Percentiles rank a stretch among this genome's conserved stretches.
Conservation (phyloP, 1,284 basidiomycete genomes). For the Meripilus lineatus region DNA sequence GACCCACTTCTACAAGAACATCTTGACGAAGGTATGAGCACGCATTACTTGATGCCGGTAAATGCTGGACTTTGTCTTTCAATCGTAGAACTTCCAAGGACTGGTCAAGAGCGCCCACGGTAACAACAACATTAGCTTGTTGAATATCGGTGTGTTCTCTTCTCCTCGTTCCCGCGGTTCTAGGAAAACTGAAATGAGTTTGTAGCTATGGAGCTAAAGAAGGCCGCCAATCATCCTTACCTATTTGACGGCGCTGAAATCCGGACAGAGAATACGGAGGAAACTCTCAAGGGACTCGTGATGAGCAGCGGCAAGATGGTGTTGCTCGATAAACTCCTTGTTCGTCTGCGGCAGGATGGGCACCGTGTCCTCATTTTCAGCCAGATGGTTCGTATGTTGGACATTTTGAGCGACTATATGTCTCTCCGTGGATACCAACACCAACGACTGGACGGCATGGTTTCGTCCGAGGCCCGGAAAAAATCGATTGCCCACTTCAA, state of each 20-base stretch:
- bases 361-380: conserved; percentile 98
- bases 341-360: conserved; percentile 84
- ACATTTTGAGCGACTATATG: conserved; percentile 99
- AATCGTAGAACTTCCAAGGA: conserved; percentile 81
- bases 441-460: conserved; percentile 73
- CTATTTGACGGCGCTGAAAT: conserved; percentile 95
- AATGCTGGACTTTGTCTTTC: conserved; percentile 7
- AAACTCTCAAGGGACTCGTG: conserved; percentile 91
- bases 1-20: conserved; percentile 99
- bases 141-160: conserved; percentile 79
- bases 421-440: conserved; percentile 79
- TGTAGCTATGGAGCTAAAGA: conserved; percentile 92
- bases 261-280: conserved; percentile 71
- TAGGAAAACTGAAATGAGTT: conserved; percentile 6
- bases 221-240: conserved; percentile 97
- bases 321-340: conserved; percentile 90
- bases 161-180: neutral
- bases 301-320: conserved; percentile 99
- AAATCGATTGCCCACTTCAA: conserved; percentile 81
- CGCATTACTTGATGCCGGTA: neutral
- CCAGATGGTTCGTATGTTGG: conserved; percentile 99
- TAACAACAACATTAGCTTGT: conserved; percentile 84
- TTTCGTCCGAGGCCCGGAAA: conserved; percentile 79
- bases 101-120: conserved; percentile 84
- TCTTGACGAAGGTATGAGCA: conserved; percentile 79